These are phyloP conservation scores for Candida xyloterini DNA, from an alignment of 805 yeast species.

Conservation along the genomic window DNA sequence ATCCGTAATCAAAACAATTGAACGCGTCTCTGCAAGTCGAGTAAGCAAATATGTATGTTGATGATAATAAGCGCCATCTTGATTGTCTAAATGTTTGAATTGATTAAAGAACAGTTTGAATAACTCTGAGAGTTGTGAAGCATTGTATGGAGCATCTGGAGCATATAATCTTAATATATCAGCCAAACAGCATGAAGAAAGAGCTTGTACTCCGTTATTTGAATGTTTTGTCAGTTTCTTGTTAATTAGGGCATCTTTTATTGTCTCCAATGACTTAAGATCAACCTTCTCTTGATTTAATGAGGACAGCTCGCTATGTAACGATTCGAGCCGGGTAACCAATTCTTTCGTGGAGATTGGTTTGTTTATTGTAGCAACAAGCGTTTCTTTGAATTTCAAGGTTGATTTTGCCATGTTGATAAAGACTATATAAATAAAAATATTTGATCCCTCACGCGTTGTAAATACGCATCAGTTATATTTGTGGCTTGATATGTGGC, in stretches of 20 bases:
- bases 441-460: conserved; percentile 14
- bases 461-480: too few relatives aligned
- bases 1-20: conserved; percentile 72
- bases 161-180: conserved; percentile 78
- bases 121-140: conserved; percentile 55
- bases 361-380: conserved; percentile 54
- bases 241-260: conserved; percentile 52
- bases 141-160: conserved; percentile 86
- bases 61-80: conserved; percentile 56
- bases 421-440: neutral
- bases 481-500: conserved; percentile 2
- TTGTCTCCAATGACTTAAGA: conserved; percentile 39
- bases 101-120: conserved; percentile 66
- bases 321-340: conserved; percentile 49
- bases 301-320: conserved; percentile 62
- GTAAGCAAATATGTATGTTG: conserved; percentile 67
- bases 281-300: conserved; percentile 61
- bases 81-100: conserved; percentile 47
- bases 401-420: conserved; percentile 17
- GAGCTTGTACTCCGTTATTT: conserved; percentile 68
- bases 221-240: conserved; percentile 57
- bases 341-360: conserved; percentile 64
- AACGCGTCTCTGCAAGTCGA: conserved; percentile 69
- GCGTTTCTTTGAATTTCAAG: conserved; percentile 20
- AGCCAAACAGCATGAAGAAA: conserved; percentile 67